Conservation (phyloP, 2,329 filamentous ascomycete species). For the Xylariaceae sp. region DNA sequence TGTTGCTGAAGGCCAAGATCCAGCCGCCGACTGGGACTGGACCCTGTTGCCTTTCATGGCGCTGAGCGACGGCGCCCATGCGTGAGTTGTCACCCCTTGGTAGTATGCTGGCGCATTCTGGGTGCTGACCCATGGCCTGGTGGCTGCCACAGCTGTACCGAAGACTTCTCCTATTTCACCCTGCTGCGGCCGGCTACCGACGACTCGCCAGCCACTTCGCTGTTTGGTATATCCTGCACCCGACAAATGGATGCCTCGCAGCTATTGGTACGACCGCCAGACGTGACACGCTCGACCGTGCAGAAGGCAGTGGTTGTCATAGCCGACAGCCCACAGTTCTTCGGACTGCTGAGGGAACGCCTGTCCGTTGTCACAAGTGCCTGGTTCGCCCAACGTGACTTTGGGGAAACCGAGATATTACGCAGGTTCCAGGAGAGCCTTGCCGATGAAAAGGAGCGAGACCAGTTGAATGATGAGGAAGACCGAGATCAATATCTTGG, state of each 20-base stretch:
- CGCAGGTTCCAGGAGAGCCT: conserved; percentile 87
- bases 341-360: conserved; percentile 85
- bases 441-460: conserved; percentile 55
- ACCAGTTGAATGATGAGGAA: conserved; percentile 54
- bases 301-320: conserved; percentile 98
- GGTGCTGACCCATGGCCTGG: conserved; percentile 9
- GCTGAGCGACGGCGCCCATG: conserved; percentile 88
- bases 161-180: conserved; percentile 99
- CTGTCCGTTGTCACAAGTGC: conserved; percentile 85
- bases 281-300: conserved; percentile 94
- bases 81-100: conserved; percentile 46
- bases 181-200: conserved; percentile 58
- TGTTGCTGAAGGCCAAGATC: conserved; percentile 63
- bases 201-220: conserved; percentile 58
- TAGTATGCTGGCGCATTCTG: not conserved
- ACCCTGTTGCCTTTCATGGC: conserved; percentile 92
- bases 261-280: conserved; percentile 69
- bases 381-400: conserved; percentile 94
- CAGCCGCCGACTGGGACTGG: conserved; percentile 82
- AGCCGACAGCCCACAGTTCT: conserved; percentile 80
- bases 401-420: conserved; percentile 84
- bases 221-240: conserved; percentile 95
- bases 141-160: conserved; percentile 55
- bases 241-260: conserved; percentile 77
- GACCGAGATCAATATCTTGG: conserved; percentile 84